A percentile compares a stretch with the other conserved stretches of the same genome.
phyloP scores from a whole-genome alignment of 2,329 filamentous ascomycete species.

The Diaporthe helianthi region DNA sequence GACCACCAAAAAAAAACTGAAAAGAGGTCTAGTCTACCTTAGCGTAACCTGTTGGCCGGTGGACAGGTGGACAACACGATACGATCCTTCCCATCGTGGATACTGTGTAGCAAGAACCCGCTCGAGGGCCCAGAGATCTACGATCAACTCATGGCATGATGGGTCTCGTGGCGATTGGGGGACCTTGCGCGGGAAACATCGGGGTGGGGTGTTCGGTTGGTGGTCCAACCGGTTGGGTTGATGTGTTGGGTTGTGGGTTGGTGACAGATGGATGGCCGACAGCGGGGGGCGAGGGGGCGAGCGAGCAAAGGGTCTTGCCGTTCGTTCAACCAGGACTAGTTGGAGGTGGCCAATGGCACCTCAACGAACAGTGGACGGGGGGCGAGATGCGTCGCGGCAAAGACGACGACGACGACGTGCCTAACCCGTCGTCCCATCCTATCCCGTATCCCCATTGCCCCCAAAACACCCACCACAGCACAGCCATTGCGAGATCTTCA shows the following conservation, averaged over 20 bases:
- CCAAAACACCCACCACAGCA: background rate
- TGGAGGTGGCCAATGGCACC: background rate
- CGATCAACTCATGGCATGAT: slow-evolving; percentile 18
- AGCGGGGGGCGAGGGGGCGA: background rate
- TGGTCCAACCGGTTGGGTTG: background rate
- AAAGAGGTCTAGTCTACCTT: background rate
- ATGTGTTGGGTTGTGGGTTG: background rate
- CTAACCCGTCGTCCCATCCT: background rate
- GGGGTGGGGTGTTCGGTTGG: background rate
- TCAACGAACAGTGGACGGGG: background rate
- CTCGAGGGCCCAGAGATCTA: slow-evolving; percentile 8
- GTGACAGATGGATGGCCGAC: background rate
- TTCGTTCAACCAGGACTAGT: background rate
- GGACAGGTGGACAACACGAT: slow-evolving; percentile 1
- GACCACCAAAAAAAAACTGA: background rate
- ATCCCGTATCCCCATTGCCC: background rate
- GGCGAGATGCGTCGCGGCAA: background rate
- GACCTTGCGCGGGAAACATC: background rate
- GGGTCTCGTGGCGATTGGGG: background rate
- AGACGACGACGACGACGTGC: background rate
- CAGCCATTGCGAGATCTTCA: background rate
- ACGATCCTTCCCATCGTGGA: background rate
- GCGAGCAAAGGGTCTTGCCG: slow-evolving; percentile 1
- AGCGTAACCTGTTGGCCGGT: slow-evolving; percentile 7
- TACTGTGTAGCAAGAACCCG: background rate